These are phyloP conservation scores for Citrus cavaleriei DNA, from an alignment of 345 rosid species.

Conservation along the genomic window DNA sequence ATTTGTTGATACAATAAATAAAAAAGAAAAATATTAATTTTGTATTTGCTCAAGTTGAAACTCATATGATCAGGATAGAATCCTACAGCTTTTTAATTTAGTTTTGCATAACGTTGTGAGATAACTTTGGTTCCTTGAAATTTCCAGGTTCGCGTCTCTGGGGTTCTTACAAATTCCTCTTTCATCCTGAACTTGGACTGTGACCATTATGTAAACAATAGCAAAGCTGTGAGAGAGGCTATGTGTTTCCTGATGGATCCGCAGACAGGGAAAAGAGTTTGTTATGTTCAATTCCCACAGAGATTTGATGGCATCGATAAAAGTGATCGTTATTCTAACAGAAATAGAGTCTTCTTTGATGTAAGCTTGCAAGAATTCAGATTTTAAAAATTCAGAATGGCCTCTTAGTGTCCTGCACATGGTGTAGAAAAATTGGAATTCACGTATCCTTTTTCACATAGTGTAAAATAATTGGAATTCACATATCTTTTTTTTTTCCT, in stretches of 20 bases:
- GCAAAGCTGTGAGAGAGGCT: slow-evolving; percentile 83
- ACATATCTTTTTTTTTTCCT: background rate
- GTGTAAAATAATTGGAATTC: background rate
- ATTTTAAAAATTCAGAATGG: background rate
- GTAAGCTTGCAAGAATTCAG: slow-evolving; percentile 29
- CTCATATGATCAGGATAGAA: background rate
- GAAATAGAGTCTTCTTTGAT: slow-evolving; percentile 88
- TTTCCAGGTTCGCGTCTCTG: slow-evolving; percentile 74
- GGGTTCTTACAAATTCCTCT: slow-evolving; percentile 86
- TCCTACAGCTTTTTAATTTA: background rate
- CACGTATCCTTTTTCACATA: background rate
- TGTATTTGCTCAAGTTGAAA: background rate
- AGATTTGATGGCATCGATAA: slow-evolving; percentile 89
- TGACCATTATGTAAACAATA: slow-evolving; percentile 84
- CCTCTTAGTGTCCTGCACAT: background rate
- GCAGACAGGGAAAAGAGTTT: slow-evolving; percentile 73
- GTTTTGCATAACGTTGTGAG: background rate
- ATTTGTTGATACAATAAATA: too few species aligned
- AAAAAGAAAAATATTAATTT: background rate
- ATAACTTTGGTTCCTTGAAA: background rate
- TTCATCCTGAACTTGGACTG: slow-evolving; percentile 90
- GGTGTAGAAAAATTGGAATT: background rate
- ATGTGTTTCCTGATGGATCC: slow-evolving; percentile 98
- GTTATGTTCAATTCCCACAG: slow-evolving; percentile 90
- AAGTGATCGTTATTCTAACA: slow-evolving; percentile 82